A percentile compares a stretch with the other conserved stretches of the same genome.
phyloP scores from a whole-genome alignment of 2,329 filamentous ascomycete species.

The Xylariaceae sp. region DNA sequence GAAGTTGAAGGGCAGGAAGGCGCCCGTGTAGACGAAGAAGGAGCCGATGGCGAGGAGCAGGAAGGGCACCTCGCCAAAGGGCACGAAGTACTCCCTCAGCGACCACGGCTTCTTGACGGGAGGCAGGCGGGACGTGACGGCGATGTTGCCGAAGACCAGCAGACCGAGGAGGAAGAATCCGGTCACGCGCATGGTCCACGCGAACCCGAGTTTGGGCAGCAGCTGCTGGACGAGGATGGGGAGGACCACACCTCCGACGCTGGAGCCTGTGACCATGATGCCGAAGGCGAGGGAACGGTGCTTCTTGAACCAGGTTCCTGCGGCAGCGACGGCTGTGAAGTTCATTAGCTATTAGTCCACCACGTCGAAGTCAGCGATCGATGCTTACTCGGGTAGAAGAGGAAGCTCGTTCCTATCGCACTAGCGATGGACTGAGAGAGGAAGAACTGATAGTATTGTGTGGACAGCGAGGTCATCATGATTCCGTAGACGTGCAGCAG shows the following conservation, averaged over 20 bases:
- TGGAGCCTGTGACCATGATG: slow-evolving; percentile 38
- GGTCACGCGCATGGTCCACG: slow-evolving; percentile 34
- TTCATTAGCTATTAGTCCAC: too few relatives aligned
- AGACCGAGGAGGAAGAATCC: slow-evolving; percentile 34
- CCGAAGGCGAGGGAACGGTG: slow-evolving; percentile 4
- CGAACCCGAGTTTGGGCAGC: slow-evolving; percentile 35
- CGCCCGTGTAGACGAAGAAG: slow-evolving; percentile 11
- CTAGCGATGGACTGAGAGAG: slow-evolving; percentile 32
- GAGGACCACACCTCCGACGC: slow-evolving; percentile 47
- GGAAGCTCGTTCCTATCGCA: slow-evolving; percentile 24
- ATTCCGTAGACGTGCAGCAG: slow-evolving; percentile 51
- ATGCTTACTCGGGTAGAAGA: slow-evolving; percentile 11
- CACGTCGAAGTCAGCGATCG: too few relatives aligned
- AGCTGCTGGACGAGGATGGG: slow-evolving; percentile 51
- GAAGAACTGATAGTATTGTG: slow-evolving; percentile 36
- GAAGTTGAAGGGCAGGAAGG: slow-evolving; percentile 13
- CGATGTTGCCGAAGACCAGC: slow-evolving; percentile 26
- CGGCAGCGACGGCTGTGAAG: too few relatives aligned
- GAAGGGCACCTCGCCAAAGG: slow-evolving; percentile 36
- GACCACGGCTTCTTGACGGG: slow-evolving; percentile 36
- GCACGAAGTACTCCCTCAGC: slow-evolving; percentile 40
- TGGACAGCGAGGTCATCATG: slow-evolving; percentile 53
- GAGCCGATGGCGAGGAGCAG: slow-evolving; percentile 2
- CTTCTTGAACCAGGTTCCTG: slow-evolving; percentile 11
- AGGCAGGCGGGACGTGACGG: slow-evolving; percentile 33